Evolutionary conservation across 106 monocot genomes (phyloP), one percentile per base, ranked within the genome.

Genomic region (Phalaenopsis aphrodite): DNA sequence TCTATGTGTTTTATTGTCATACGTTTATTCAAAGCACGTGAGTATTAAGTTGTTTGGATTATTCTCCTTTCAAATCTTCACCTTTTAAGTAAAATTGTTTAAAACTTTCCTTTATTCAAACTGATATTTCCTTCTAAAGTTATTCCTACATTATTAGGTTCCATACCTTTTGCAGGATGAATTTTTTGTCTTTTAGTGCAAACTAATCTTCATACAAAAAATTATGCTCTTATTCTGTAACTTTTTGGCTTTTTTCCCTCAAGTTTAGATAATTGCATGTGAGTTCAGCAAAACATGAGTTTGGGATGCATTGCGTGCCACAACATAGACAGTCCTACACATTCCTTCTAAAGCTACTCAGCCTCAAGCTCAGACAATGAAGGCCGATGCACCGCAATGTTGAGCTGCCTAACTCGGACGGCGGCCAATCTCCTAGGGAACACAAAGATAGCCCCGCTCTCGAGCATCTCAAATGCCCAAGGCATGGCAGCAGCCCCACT

Each of bases 241-340:
- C 52, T 12, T 52, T 12, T 10, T 2, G 3, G 11, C 14, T 52
- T 45, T 45, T 45, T 45, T 4, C 1, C 3, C 3, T 4, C 3
- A 45, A 45, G 3, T 52, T 52, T 12, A 52, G 52, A 12, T 15
- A 1, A 52, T 52, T 52, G 52, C 52, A 52, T 52, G 64, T 65
- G n/a, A 65, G 9, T n/a, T 24, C 2, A 65, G 64, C 64, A 65
- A 85, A 77, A 55, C 68, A 86, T 86, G 86, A 83, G 80, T 76
- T 79, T 91, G 48, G 85, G 88, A 24, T 91, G 88, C 76, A 83
- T 91, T 72, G 91, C 81, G 55, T 91, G 88, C 42, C 91, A 81
- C 21, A 84, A 83, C 48, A 75, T 86, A 17, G 88, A 88, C 49
- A 88, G 87, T 19, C 87, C 88, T 39, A 81, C 88, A 45, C 77